These are phyloP conservation scores for Pilaira anomala DNA, from an alignment of 192 early-diverging fungal genomes.

Conservation along the genomic window DNA sequence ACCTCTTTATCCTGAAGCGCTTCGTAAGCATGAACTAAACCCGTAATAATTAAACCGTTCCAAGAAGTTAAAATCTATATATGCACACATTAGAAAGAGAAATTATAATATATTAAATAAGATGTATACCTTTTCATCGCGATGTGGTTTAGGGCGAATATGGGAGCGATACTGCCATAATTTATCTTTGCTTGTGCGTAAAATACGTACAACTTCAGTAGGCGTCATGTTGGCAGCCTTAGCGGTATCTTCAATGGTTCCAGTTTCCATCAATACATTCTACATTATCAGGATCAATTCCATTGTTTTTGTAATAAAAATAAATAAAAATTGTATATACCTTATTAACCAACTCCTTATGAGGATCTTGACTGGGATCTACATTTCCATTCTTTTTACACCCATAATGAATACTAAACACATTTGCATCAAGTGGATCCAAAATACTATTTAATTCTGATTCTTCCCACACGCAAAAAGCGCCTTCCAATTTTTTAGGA, in stretches of 20 bases:
- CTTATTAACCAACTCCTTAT: slow-evolving; percentile 53
- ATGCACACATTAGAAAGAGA: not conserved
- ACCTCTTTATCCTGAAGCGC: slow-evolving; percentile 31
- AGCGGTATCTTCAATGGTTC: slow-evolving; percentile 42
- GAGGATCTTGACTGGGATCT: slow-evolving; percentile 47
- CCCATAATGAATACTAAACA: slow-evolving; percentile 52
- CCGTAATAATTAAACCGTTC: slow-evolving; percentile 65
- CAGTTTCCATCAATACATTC: slow-evolving; percentile 53
- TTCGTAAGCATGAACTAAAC: slow-evolving; percentile 39
- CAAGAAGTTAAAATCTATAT: slow-evolving; percentile 51
- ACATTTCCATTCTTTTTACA: slow-evolving; percentile 56
- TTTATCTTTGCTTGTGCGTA: slow-evolving; percentile 28
- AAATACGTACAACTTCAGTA: slow-evolving; percentile 3
- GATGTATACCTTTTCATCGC: slow-evolving; percentile 55
- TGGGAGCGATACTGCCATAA: slow-evolving; percentile 41
- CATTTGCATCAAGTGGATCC: slow-evolving; percentile 26
- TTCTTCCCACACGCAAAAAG: slow-evolving; percentile 61
- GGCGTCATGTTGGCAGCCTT: not conserved
- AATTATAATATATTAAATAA: not conserved
- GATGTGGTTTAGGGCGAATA: slow-evolving; percentile 51
- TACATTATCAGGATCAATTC: too few relatives aligned
- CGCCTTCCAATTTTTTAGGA: slow-evolving; percentile 55
- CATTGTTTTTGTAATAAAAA: not conserved
- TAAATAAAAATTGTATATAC: slow-evolving; percentile 23
- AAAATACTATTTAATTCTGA: slow-evolving; percentile 45